Evolutionary conservation across 352 stramenopile species (phyloP).

Genomic region (Phytophthora europaea): DNA sequence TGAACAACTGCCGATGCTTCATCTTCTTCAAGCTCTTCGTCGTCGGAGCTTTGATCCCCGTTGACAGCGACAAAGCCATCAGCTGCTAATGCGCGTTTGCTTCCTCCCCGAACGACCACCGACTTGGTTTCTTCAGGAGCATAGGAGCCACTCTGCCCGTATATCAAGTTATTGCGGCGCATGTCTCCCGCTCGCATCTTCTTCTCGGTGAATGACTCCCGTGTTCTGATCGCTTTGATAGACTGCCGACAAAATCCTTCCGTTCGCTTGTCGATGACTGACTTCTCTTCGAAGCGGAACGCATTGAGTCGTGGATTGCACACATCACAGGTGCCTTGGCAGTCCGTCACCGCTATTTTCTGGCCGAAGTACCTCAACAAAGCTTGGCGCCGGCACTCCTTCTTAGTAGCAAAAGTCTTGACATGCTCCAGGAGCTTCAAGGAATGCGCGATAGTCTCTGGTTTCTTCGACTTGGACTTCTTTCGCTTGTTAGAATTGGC

Average conservation of each 20-base stretch:
- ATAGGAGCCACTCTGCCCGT: constrained; percentile 56
- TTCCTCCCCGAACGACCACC: constrained; percentile 47
- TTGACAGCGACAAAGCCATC: constrained; percentile 71
- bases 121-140: constrained; percentile 57
- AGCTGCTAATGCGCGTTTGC: constrained; percentile 42
- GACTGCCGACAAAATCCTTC: constrained; percentile 39
- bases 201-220: constrained; percentile 28
- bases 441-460: constrained; percentile 28
- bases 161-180: constrained; percentile 56
- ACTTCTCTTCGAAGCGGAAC: constrained; percentile 59
- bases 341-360: constrained; percentile 54
- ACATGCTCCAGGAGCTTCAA: constrained; percentile 50
- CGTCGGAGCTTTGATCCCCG: constrained; percentile 45
- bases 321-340: constrained; percentile 61
- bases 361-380: constrained; percentile 71
- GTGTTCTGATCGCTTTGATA: constrained; percentile 22
- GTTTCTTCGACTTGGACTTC: constrained; percentile 11
- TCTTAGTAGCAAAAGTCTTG: constrained; percentile 54
- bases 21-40: constrained; percentile 36
- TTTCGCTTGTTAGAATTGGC: constrained; percentile 3
- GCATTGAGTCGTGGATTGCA: constrained; percentile 65
- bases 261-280: constrained; percentile 32
- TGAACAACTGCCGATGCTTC: constrained; percentile 17
- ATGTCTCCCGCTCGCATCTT: constrained; percentile 48
- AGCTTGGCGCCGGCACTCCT: constrained; percentile 61